These are phyloP conservation scores for Oryza glumipatula DNA, from an alignment of 176 grass and related monocot species.

Conservation along the genomic window DNA sequence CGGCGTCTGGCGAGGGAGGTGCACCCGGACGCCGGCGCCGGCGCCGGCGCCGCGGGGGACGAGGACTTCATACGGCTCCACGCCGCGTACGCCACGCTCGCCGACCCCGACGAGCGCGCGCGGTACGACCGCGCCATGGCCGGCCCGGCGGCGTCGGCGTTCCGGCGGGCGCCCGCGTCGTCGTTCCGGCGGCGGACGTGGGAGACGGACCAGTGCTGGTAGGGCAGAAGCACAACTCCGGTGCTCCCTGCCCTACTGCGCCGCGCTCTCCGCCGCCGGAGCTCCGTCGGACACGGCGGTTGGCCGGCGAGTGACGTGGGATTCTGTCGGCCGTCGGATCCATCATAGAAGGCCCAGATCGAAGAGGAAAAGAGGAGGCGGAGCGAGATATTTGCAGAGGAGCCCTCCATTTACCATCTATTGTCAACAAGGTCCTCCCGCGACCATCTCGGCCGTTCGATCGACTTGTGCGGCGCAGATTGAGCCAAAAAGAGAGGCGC, in stretches of 20 bases:
- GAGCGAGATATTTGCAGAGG: background rate
- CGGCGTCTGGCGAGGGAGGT: slow-evolving; percentile 64
- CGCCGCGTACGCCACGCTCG: slow-evolving; percentile 69
- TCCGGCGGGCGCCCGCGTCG: background rate
- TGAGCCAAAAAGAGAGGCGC: background rate
- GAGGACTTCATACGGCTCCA: slow-evolving; percentile 75
- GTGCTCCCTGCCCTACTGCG: background rate
- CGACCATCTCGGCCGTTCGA: background rate
- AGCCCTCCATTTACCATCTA: background rate
- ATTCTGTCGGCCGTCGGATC: background rate
- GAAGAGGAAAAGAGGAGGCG: background rate
- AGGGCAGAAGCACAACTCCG: background rate
- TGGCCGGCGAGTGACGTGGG: background rate
- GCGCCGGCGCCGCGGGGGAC: background rate
- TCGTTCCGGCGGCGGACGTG: slow-evolving; percentile 42
- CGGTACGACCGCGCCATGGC: slow-evolving; percentile 59
- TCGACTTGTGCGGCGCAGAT: background rate
- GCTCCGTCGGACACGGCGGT: background rate
- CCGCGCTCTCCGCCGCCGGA: background rate
- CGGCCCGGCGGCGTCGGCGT: background rate
- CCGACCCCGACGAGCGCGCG: slow-evolving; percentile 66
- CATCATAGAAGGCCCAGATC: background rate
- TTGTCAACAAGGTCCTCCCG: background rate
- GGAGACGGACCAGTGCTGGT: slow-evolving; percentile 92
- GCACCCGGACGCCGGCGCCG: slow-evolving; percentile 59